Base-by-base conservation (phyloP, 495 filamentous ascomycete species). In the Halenospora varia region DNA sequence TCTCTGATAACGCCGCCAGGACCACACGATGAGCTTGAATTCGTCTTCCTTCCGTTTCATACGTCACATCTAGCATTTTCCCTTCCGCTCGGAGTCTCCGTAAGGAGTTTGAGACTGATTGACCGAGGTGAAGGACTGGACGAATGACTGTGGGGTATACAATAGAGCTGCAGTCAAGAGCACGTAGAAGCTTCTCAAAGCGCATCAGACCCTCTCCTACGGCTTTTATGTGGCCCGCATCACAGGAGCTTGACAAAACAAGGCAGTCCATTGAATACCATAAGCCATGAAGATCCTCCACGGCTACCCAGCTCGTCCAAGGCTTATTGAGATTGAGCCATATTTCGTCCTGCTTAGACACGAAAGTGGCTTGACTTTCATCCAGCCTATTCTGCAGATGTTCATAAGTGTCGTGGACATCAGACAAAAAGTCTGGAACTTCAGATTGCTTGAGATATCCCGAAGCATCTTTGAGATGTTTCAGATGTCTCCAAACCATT, bases 311-410 rank as follows among this genome's bases (percentile, higher is more conserved):
- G 0, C 45, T 24, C 10, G 51, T 15, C 19, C 59, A 46, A 2
- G 48, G 56, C 2, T 66, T 59, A 46, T 65, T 51, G 8, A 67
- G 3, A 51, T 70, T 70, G 50, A 69, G 51, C 64, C 64, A 70
- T 11, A 70, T 35, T 1, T 29, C 41, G 0, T 51, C 51, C 11
- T 41, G 46, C 2, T 42, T 9, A n/a, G 66, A 51, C 25, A 46
- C 53, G 10, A 51, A 57, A n/a, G 53, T 10, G 18, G 9, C 15
- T 20, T n/a, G 57, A 42, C 47, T 55, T 3, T 42, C 29, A 20
- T 25, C 18, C 4, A 50, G 42, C 13, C 59, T 18, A 6, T 62
- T 47, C 50, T 70, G 68, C 18, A 70, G 60, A 40, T 60, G 60
- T 2, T 41, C 25, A 29, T 70, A 70, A 11, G 54, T 66, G 3